Evolutionary conservation across 768 basidiomycete genomes (phyloP), one percentile per base, ranked within the genome.

Genomic region (Kondoa malvinella): DNA sequence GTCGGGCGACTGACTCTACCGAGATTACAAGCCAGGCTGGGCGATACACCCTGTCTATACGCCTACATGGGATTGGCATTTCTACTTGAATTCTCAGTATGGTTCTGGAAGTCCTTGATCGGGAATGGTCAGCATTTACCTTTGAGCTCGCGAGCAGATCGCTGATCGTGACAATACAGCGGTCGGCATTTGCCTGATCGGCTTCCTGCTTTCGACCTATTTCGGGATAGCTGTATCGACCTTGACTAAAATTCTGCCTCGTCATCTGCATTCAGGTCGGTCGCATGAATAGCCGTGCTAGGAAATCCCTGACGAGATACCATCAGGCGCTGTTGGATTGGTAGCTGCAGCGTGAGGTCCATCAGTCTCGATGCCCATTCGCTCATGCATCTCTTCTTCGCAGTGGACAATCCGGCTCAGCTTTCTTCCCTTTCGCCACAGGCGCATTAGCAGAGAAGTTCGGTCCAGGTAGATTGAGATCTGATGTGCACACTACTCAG

Each of bases 231-330:
- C 26, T 27, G 40, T 68, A 34, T 50, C 50, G 3, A 50, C 34
- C 14, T 66, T 68, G 34, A 68, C 67, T 14, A 68, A 68, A 31
- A 40, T 68, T 17, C 21, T 68, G 3, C 67, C 67, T 26, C 34
- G 57, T 3, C 67, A 68, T 56, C 67, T 68, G 30, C 67, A 68
- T 67, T 64, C 67, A 15, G 67, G 67, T 68, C n/a, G n/a, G 57
- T 26, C n/a, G 25, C 56, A n/a, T 67, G n/a, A 21, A 3, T 25
- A 15, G 25, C 3, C 56, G n/a, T 67, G 15, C 34, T 12, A 12
- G 32, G 32, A 8, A 3, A n/a, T 33, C 2, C n/a, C 2, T 26
- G 34, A 33, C 64, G 14, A 66, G n/a, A 26, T 4, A 14, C 27
- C 12, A n/a, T 12, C 56, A 68, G 67, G 67, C 3, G 67, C 67